Conservation (phyloP, 2,329 filamentous ascomycete genomes). For the Colletotrichum shisoi region DNA sequence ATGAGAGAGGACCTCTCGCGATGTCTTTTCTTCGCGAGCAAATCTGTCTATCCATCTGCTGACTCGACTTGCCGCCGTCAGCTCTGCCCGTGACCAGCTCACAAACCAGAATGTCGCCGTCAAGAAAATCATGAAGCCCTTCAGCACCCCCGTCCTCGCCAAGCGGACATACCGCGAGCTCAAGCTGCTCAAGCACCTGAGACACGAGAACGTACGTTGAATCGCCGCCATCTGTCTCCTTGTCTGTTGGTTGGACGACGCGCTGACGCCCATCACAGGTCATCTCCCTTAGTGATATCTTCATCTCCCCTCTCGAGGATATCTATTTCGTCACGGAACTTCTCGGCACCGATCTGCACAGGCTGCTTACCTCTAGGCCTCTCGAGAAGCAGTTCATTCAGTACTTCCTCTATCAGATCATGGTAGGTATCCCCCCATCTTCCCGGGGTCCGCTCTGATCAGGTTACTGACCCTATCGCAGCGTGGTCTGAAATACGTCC, state of each 20-base stretch:
- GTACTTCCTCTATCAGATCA: constrained; percentile 99
- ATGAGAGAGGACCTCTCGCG: constrained; percentile 33
- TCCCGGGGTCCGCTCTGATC: constrained; percentile 5
- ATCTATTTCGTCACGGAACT: constrained; percentile 99
- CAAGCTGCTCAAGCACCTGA: constrained; percentile 95
- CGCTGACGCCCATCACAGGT: constrained; percentile 64
- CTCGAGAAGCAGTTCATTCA: constrained; percentile 99
- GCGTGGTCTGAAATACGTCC: constrained; percentile 98
- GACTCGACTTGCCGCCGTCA: constrained; percentile 49
- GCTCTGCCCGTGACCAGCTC: constrained; percentile 96
- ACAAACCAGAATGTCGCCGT: constrained; percentile 96
- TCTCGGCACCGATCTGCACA: constrained; percentile 93
- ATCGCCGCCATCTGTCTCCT: neutral
- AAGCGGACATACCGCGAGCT: constrained; percentile 98
- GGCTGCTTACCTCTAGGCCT: constrained; percentile 90
- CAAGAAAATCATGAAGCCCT: constrained; percentile 99
- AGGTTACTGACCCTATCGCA: constrained; percentile 50
- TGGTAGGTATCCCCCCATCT: constrained; percentile 66
- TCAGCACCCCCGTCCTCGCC: constrained; percentile 97
- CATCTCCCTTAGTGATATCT: constrained; percentile 98
- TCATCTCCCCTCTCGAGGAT: constrained; percentile 98
- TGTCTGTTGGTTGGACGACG: constrained; percentile 15
- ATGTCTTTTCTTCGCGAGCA: neutral
- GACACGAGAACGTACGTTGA: constrained; percentile 85
- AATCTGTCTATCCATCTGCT: constrained; percentile 39